Evolutionary conservation across 768 basidiomycete genomes (phyloP).

Genomic region (Phylloporus rhodoxanthus): DNA sequence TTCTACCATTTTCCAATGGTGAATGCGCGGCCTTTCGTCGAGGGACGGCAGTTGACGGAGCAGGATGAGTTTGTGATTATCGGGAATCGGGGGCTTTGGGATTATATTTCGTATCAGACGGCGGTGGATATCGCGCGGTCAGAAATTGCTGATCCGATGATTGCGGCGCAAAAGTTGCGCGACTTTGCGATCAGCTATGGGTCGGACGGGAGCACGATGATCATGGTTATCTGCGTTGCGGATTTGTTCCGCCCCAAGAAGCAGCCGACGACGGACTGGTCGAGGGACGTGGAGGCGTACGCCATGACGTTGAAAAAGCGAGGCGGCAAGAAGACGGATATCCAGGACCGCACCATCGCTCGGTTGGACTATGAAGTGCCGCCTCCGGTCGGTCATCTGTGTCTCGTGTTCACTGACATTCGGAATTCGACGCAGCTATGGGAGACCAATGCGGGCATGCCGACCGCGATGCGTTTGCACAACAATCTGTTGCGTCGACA

Average conservation of each 20-base stretch:
- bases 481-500: slow-evolving; percentile 81
- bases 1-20: slow-evolving; percentile 85
- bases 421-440: slow-evolving; percentile 94
- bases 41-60: slow-evolving; percentile 61
- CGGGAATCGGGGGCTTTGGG: slow-evolving; percentile 90
- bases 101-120: slow-evolving; percentile 88
- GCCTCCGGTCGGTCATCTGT: slow-evolving; percentile 80
- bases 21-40: slow-evolving; percentile 82
- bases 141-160: slow-evolving; percentile 65
- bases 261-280: slow-evolving; percentile 31
- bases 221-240: slow-evolving; percentile 88
- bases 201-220: slow-evolving; percentile 89
- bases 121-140: slow-evolving; percentile 92
- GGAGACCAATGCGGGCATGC: slow-evolving; percentile 96
- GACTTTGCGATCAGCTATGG: slow-evolving; percentile 98
- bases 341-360: slow-evolving; percentile 51
- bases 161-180: slow-evolving; percentile 93
- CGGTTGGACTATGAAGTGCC: slow-evolving; percentile 74
- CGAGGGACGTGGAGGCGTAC: slow-evolving; percentile 35
- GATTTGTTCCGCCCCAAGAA: slow-evolving; percentile 65
- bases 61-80: slow-evolving; percentile 96
- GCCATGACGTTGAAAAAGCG: slow-evolving; percentile 26
- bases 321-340: slow-evolving; percentile 41
- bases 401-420: slow-evolving; percentile 97
- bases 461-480: slow-evolving; percentile 86